Conservation (phyloP, 176 grass and related monocot species). For the Raddia guianensis region DNA sequence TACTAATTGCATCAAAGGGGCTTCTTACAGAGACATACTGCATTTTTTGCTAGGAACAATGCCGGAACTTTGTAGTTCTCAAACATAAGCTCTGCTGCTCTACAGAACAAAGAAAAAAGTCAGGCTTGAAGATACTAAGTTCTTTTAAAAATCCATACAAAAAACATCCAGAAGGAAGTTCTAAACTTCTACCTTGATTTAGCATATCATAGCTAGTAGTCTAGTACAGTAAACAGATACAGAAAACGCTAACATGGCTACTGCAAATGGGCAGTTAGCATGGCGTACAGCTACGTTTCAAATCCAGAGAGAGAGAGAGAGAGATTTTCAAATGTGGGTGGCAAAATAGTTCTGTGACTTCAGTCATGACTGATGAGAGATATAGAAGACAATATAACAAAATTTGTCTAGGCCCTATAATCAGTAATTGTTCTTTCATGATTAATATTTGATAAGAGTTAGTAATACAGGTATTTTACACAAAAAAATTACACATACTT, state of each 20-base stretch:
- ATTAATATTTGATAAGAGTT: not conserved
- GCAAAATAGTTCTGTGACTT: not conserved
- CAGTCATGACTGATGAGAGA: not conserved
- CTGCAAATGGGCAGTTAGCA: not conserved
- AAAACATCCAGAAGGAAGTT: not conserved
- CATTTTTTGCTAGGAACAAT: constrained; percentile 95
- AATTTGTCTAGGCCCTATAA: constrained; percentile 12
- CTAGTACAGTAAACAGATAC: not conserved
- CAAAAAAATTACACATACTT: constrained; percentile 51
- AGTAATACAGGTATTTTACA: constrained; percentile 11
- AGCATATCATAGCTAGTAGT: not conserved
- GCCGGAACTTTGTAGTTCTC: constrained; percentile 99
- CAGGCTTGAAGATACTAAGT: not conserved
- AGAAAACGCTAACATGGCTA: not conserved
- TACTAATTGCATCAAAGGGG: constrained; percentile 33
- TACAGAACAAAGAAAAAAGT: constrained; percentile 53
- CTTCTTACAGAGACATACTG: constrained; percentile 64
- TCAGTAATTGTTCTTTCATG: not conserved
- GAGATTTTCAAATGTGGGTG: not conserved
- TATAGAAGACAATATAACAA: not conserved
- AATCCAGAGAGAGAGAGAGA: not conserved
- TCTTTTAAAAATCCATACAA: not conserved
- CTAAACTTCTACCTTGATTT: not conserved
- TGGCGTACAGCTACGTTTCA: not conserved
- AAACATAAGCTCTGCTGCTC: constrained; percentile 98